phyloP scores from a whole-genome alignment of 192 early-diverging fungal genomes.

The Coemansia sp. region DNA sequence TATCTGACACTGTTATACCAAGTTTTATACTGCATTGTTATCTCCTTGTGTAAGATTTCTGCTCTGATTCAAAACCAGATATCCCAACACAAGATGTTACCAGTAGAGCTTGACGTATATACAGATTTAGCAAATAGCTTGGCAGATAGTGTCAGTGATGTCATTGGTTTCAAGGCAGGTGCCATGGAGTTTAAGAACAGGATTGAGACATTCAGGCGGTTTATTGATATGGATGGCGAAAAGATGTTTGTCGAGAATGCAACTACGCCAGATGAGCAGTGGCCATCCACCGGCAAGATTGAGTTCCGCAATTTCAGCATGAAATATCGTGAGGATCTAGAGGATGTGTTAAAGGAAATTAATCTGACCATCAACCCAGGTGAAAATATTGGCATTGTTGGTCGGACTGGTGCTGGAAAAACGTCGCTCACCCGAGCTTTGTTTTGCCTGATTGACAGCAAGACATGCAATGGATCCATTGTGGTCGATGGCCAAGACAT shows the following conservation, averaged over 20 bases:
- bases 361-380: too few relatives aligned
- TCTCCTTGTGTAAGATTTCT: background rate
- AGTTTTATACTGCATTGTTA: background rate
- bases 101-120: background rate
- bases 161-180: background rate
- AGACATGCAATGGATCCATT: too few relatives aligned
- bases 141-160: too few relatives aligned
- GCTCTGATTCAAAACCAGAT: background rate
- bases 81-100: background rate
- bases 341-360: slow-evolving; percentile 36
- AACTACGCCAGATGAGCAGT: background rate
- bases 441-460: too few relatives aligned
- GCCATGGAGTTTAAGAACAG: background rate
- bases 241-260: background rate
- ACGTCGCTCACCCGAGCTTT: slow-evolving; percentile 59
- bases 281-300: slow-evolving; percentile 39
- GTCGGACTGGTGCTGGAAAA: slow-evolving; percentile 61
- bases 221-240: background rate
- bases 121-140: background rate
- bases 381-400: too few relatives aligned
- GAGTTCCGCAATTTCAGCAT: too few relatives aligned
- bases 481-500: too few relatives aligned
- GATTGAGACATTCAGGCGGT: background rate
- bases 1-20: background rate
- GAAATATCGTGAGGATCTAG: too few relatives aligned